Evolutionary conservation across 169 alveolate genomes (phyloP).

Genomic region (Plasmodium malariae): DNA sequence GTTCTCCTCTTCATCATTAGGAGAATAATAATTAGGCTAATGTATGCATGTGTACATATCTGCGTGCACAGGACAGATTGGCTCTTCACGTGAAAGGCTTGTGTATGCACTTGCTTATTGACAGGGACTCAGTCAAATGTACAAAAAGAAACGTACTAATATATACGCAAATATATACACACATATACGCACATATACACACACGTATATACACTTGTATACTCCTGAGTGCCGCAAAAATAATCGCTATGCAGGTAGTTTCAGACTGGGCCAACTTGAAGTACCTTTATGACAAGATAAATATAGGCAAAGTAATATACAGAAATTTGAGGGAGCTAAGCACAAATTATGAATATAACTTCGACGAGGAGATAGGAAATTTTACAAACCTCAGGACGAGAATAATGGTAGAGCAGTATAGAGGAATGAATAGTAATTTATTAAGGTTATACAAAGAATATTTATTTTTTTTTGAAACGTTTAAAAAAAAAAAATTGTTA

Average conservation of each 20-base stretch:
- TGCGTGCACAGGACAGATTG: too few species aligned
- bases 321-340: slow-evolving; percentile 25
- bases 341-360: neutral
- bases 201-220: slow-evolving; percentile 1
- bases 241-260: slow-evolving; percentile 41
- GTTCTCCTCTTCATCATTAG: too few species aligned
- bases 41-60: too few species aligned
- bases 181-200: neutral
- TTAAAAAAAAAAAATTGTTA: slow-evolving; percentile 39
- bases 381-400: slow-evolving; percentile 21
- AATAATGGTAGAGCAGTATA: slow-evolving; percentile 29
- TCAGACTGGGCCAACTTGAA: slow-evolving; percentile 49
- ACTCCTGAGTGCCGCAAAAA: neutral
- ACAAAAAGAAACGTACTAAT: too few species aligned
- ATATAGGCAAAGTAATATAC: slow-evolving; percentile 28
- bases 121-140: too few species aligned
- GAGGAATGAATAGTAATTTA: slow-evolving; percentile 9
- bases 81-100: too few species aligned
- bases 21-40: too few species aligned
- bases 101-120: too few species aligned
- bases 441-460: slow-evolving; percentile 70
- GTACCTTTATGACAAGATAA: slow-evolving; percentile 49
- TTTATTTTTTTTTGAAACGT: slow-evolving; percentile 74
- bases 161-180: too few species aligned
- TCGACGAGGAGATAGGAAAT: slow-evolving; percentile 41